Evolutionary conservation across 768 basidiomycete species (phyloP).

Genomic region (Sporobolomyces roseus): DNA sequence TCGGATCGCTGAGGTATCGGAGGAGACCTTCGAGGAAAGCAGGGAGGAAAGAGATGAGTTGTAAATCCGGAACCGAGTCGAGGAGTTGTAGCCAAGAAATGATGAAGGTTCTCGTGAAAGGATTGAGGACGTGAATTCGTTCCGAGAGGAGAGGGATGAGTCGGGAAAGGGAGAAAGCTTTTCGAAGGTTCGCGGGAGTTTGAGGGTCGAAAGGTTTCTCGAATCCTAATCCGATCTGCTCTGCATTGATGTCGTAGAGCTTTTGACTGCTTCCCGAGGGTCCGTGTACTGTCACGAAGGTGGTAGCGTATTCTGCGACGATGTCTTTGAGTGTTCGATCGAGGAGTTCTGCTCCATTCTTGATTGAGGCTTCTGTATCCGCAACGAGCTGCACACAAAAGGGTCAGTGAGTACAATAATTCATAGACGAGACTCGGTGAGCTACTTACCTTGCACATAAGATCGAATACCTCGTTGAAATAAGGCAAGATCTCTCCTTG

Average conservation of each 20-base stretch:
- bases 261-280: conserved; percentile 64
- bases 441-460: conserved; percentile 77
- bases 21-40: conserved; percentile 90
- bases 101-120: conserved; percentile 92
- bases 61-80: conserved; percentile 92
- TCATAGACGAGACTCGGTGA: neutral
- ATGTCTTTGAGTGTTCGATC: conserved; percentile 97
- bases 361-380: conserved; percentile 90
- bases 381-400: conserved; percentile 71
- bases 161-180: conserved; percentile 82
- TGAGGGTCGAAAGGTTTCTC: conserved; percentile 49
- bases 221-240: conserved; percentile 53
- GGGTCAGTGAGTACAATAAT: neutral
- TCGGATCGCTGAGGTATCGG: conserved; percentile 95
- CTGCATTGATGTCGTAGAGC: conserved; percentile 57
- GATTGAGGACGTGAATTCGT: conserved; percentile 89
- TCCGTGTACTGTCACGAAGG: conserved; percentile 54
- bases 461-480: conserved; percentile 98
- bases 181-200: conserved; percentile 52
- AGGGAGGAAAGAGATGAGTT: conserved; percentile 88
- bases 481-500: conserved; percentile 94
- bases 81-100: conserved; percentile 94
- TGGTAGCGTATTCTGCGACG: conserved; percentile 90
- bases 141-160: conserved; percentile 92
- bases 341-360: conserved; percentile 94